Conservation (phyloP, 2,329 filamentous ascomycete genomes). For the Sarocladium strictum region DNA sequence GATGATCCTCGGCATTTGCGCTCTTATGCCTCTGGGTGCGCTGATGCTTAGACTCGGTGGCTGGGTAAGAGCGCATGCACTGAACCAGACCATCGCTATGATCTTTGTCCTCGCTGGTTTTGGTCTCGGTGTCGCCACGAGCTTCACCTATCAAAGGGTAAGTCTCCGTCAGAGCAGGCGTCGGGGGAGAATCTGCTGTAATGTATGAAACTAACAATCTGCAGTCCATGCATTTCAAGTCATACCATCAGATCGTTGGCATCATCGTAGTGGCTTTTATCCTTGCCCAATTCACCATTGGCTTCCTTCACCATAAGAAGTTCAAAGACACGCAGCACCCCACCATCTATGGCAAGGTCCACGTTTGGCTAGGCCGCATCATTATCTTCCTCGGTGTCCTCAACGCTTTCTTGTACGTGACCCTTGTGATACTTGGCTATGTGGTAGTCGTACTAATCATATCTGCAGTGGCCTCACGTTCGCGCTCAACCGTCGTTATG, state of each 20-base stretch:
- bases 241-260: constrained; percentile 54
- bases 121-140: constrained; percentile 46
- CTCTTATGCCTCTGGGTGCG: constrained; percentile 50
- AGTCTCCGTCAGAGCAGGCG: too few species aligned
- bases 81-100: constrained; percentile 45
- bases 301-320: constrained; percentile 49
- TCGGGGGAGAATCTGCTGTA: neutral
- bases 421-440: neutral
- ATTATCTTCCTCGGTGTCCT: constrained; percentile 47
- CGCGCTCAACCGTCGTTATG: constrained; percentile 41
- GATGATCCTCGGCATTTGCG: constrained; percentile 51
- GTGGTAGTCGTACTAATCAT: constrained; percentile 7
- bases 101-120: constrained; percentile 43
- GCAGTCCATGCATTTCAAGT: constrained; percentile 46
- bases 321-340: constrained; percentile 43
- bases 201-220: neutral
- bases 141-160: constrained; percentile 50
- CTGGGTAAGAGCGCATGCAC: constrained; percentile 48
- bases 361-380: constrained; percentile 51
- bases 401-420: constrained; percentile 53
- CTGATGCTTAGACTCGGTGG: constrained; percentile 45
- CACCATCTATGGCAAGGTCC: constrained; percentile 45
- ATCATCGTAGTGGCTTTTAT: constrained; percentile 46
- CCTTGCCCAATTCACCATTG: constrained; percentile 47
- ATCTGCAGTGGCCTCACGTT: constrained; percentile 48